Evolutionary conservation across 495 filamentous ascomycete species (phyloP), one percentile per base, ranked within the genome.

Genomic region (Ramalina intermedia): DNA sequence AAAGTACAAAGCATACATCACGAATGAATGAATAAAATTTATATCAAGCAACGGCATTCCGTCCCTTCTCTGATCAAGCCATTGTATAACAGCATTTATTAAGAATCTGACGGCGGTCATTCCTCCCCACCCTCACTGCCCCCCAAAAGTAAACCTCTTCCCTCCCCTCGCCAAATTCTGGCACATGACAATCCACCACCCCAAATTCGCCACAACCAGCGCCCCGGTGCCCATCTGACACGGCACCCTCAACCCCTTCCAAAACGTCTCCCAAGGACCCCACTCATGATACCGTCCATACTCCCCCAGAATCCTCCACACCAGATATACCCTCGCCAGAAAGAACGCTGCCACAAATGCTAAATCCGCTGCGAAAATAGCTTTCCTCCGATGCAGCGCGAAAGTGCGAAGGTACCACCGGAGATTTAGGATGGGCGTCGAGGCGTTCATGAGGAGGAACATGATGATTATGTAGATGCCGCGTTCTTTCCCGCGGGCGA

Each of bases 381-480:
- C 13, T 24, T 18, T 42, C 16, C 29, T 50, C 27, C 26, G 12
- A 14, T 50, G 41, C 43, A 7, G 14, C 5, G 23, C 29, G 12
- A 37, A 50, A 4, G 33, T 47, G 18, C 54, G 46, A 6, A 57
- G 8, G 41, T 39, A 57, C 54, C 54, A 57, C 2, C 54, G 50
- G 14, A 57, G 16, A n/a, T 57, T 57, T n/a, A 53, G 29, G 2
- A 57, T 9, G 2, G 54, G 54, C 8, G 54, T 55, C 14, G 53
- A 55, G 11, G 54, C 48, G 35, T 63, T 63, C 60, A 63, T 63
- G 1, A 61, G 45, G 37, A 63, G 29, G 24, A 63, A 58, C 4
- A 47, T 38, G 4, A 56, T 47, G 39, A 63, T 58, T 14, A 63
- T 51, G 37, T 50, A 55, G 11, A 61, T 49, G 4, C 61, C 61